Evolutionary conservation across 495 filamentous ascomycete species (phyloP), one percentile per base, ranked within the genome.

Genomic region (Parathielavia hyrcaniae): DNA sequence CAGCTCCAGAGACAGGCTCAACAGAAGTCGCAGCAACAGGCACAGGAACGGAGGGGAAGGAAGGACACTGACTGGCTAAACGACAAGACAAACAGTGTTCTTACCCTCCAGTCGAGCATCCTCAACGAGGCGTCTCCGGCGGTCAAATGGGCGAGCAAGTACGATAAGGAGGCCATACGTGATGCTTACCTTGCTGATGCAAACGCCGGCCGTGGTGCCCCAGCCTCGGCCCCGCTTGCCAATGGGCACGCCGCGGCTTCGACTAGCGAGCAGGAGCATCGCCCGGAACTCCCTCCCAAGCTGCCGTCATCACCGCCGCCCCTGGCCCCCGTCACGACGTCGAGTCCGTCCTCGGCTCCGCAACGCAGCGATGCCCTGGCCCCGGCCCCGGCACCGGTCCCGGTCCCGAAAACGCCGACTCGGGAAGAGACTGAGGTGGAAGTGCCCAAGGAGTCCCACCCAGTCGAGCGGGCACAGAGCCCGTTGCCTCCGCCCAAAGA

Each of bases 81-180:
- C 12, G 79, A 80, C 48, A 95, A 91, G 78, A 97, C 93, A 1
- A 91, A 86, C 72, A 97, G 93, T 50, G 83, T 96, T 22, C 80
- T 97, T 64, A 96, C 91, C 13, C 79, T 97, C 41, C 90, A 96
- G 67, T 86, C 91, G 10, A 80, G 82, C 38, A 88, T 97, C 51
- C 72, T 95, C 65, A 92, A 79, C 55, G 93, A 93, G 65, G 95
- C 91, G 17, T 90, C 86, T 16, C 86, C 90, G 23, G 93, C 93
- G 12, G 87, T 98, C 85, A 92, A 96, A 69, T 98, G 93, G 93
- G 89, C 92, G 11, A 89, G 79, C 67, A 85, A 85, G 56, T 93
- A 90, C 62, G 92, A 98, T 66, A 91, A 91, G 70, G 83, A 93
- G 65, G 79, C 84, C 3, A 86, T 93, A 57, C 79, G 89, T 16